These are phyloP conservation scores for Bruguiera parviflora DNA, from an alignment of 345 rosid genomes.

Conservation along the genomic window DNA sequence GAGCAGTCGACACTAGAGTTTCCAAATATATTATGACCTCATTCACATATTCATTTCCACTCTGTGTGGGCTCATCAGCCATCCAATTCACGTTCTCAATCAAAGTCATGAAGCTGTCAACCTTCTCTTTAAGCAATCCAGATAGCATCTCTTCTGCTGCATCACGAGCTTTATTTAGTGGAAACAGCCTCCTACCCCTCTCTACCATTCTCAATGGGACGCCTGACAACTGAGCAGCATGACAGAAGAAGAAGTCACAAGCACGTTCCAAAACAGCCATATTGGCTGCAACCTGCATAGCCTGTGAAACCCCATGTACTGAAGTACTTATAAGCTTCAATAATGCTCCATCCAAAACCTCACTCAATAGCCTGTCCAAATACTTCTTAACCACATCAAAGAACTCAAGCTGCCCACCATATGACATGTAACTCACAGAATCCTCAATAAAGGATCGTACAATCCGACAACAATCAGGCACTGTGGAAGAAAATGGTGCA, in stretches of 20 bases:
- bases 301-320: slow-evolving; percentile 85
- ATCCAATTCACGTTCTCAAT: slow-evolving; percentile 96
- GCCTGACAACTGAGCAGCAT: slow-evolving; percentile 94
- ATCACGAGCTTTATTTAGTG: slow-evolving; percentile 75
- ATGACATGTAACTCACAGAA: slow-evolving; percentile 91
- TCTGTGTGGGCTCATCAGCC: slow-evolving; percentile 72
- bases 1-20: slow-evolving; percentile 92
- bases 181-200: slow-evolving; percentile 91
- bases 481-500: slow-evolving; percentile 91
- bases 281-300: slow-evolving; percentile 96
- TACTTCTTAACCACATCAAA: slow-evolving; percentile 88
- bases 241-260: slow-evolving; percentile 92
- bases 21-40: slow-evolving; percentile 90
- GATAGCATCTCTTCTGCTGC: slow-evolving; percentile 88
- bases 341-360: slow-evolving; percentile 80
- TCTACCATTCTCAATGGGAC: slow-evolving; percentile 92
- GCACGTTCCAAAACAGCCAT: slow-evolving; percentile 97
- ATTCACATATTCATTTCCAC: slow-evolving; percentile 90
- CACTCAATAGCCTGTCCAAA: slow-evolving; percentile 81
- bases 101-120: slow-evolving; percentile 83
- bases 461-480: slow-evolving; percentile 94
- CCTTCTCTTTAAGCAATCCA: slow-evolving; percentile 84
- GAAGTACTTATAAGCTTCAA: slow-evolving; percentile 75
- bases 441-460: slow-evolving; percentile 94
- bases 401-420: slow-evolving; percentile 94